phyloP scores from a whole-genome alignment of 2,329 filamentous ascomycete genomes.

The Xylaria sp. region DNA sequence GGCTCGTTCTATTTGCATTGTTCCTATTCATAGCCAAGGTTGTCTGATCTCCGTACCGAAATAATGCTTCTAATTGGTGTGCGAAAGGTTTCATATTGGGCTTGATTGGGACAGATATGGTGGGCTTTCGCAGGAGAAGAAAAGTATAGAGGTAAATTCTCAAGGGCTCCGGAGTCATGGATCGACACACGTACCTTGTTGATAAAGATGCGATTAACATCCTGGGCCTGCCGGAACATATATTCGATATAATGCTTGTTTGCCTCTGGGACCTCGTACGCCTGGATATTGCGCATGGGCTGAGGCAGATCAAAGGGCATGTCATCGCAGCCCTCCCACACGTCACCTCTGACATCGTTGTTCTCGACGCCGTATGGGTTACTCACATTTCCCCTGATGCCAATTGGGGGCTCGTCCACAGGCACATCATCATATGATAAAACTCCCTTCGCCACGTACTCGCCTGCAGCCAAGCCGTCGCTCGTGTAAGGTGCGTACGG shows the following conservation, averaged over 20 bases:
- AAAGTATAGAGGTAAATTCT: neutral
- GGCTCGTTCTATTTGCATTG: neutral
- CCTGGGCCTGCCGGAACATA: conserved; percentile 51
- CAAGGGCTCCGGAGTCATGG: no score
- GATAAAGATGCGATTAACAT: conserved; percentile 53
- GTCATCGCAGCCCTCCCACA: conserved; percentile 52
- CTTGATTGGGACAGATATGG: neutral
- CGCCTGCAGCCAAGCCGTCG: conserved; percentile 45
- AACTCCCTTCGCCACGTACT: conserved; percentile 47
- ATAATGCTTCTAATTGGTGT: no score
- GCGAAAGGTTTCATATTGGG: neutral
- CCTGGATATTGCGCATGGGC: conserved; percentile 47
- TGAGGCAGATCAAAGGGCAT: conserved; percentile 52
- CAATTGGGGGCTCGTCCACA: conserved; percentile 36
- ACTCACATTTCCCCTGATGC: conserved; percentile 44
- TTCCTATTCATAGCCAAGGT: neutral
- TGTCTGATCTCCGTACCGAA: no score
- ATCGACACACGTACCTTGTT: conserved; percentile 47
- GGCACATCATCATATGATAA: conserved; percentile 48
- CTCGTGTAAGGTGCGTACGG: conserved; percentile 51
- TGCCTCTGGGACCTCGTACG: conserved; percentile 46
- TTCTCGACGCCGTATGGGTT: conserved; percentile 50
- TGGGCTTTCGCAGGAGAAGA: neutral
- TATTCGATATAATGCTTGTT: conserved; percentile 53
- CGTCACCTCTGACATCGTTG: conserved; percentile 45